Base-by-base conservation (phyloP, 2,329 filamentous ascomycete species). In the Pyrenophora tritici-repentis region DNA sequence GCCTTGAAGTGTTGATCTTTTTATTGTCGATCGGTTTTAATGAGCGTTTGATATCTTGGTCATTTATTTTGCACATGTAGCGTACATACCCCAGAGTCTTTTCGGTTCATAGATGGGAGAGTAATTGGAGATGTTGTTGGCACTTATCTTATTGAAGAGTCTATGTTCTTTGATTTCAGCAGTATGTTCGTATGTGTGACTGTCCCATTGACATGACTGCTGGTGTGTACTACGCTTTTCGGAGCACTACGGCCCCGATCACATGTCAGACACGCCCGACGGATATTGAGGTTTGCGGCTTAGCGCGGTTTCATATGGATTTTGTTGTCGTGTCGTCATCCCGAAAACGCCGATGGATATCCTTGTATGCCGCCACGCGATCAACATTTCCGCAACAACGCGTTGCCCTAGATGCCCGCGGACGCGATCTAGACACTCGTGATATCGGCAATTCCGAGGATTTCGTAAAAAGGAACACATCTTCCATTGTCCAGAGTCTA, bases 271-370 rank as follows among this genome's bases (percentile, higher is more conserved):
- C 32, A 44, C 37, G 4, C 26, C 41, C 32, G 45, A 29, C 26
- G 26, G 13, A 40, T 26, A 34, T 33, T 26, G 32, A 34, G 17
- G 17, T 34, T 32, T 35, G 35, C 34, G 38, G 38, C 22, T 42
- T 47, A 32, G 33, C 43, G 43, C 37, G 18, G 38, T 31, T 18
- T 35, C 16, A 36, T 12, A 12, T 22, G 17, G 43, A 51, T 38
- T 24, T 32, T 12, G 14, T 29, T 13, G 32, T 14, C 17, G 29
- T 51, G 48, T 51, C 48, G 43, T 51, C 48, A 51, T 41, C 7
- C 7, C 22, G 20, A 8, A 18, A 26, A 16, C 17, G 17, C 9
- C 26, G 26, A 29, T 29, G 9, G 9, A 29, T 9, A 13, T 12
- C 26, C 26, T 29, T 29, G 26, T 29, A 36, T 14, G 24, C 17